A percentile compares a stretch with the other conserved stretches of the same genome.
Evolutionary conservation across 148 eudicot genomes (phyloP).

Genomic region (Rhododendron vialii): DNA sequence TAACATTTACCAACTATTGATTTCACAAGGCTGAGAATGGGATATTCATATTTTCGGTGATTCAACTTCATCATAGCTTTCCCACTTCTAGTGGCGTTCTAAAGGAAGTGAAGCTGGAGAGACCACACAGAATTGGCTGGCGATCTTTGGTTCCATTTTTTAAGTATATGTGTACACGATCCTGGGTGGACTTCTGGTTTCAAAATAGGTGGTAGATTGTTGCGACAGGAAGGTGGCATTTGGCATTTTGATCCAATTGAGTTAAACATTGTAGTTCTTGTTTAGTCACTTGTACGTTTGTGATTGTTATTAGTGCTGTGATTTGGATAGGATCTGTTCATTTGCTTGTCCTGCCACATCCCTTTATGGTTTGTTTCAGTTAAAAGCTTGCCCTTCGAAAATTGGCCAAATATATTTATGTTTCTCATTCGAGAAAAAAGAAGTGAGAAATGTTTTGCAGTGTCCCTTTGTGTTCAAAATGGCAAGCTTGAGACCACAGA

Average conservation of each 20-base stretch:
- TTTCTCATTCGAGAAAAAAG: not conserved
- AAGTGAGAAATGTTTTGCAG: not conserved
- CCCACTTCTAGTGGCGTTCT: not conserved
- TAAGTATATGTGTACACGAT: not conserved
- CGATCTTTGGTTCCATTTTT: not conserved
- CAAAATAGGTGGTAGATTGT: not conserved
- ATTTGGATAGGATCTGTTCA: not conserved
- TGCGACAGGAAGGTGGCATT: not conserved
- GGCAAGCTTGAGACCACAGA: not conserved
- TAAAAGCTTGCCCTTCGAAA: not conserved
- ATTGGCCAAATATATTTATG: not conserved
- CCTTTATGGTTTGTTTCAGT: not conserved
- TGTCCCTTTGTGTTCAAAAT: not conserved
- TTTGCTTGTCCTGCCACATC: not conserved
- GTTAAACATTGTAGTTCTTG: not conserved
- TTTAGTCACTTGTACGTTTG: not conserved
- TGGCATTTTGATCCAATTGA: not conserved
- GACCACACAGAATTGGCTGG: not conserved
- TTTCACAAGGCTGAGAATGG: not conserved
- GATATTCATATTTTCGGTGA: not conserved
- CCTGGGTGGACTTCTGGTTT: not conserved
- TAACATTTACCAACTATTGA: not conserved
- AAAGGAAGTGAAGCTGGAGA: not conserved
- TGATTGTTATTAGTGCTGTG: not conserved
- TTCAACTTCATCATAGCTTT: not conserved